Percentiles rank a stretch among this genome's conserved stretches.
These are phyloP conservation scores for Anthracocystis walkeri DNA, from an alignment of 1,284 basidiomycete species.

Conservation along the genomic window DNA sequence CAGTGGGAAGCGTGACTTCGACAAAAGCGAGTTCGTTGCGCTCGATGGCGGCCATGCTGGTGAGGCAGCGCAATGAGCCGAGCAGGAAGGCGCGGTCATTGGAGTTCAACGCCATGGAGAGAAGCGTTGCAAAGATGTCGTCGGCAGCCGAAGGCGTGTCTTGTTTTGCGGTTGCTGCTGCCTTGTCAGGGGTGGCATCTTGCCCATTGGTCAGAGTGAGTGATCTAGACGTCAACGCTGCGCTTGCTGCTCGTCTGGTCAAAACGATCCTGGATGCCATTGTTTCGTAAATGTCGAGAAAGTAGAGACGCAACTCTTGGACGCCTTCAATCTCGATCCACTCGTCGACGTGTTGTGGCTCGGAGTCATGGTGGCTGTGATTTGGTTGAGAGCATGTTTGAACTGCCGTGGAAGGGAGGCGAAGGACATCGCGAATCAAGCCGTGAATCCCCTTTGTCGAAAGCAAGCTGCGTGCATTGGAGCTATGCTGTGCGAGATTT, in stretches of 20 bases:
- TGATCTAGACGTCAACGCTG: neutral
- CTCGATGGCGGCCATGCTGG: constrained; percentile 52
- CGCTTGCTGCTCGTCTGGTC: constrained; percentile 42
- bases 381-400: neutral
- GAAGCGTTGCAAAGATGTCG: constrained; percentile 53
- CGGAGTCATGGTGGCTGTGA: neutral
- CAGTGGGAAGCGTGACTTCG: constrained; percentile 40
- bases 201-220: neutral
- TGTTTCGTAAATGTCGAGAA: constrained; percentile 63
- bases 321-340: constrained; percentile 59
- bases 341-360: constrained; percentile 27
- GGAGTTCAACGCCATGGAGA: constrained; percentile 50
- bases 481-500: constrained; percentile 41
- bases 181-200: neutral
- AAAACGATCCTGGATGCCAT: constrained; percentile 42
- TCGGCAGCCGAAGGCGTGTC: constrained; percentile 27
- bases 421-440: constrained; percentile 48
- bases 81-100: constrained; percentile 62
- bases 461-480: constrained; percentile 45
- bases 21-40: constrained; percentile 58
- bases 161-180: neutral
- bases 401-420: constrained; percentile 22
- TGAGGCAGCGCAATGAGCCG: constrained; percentile 57
- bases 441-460: constrained; percentile 31
- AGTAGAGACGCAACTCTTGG: constrained; percentile 60